A percentile compares a stretch with the other conserved stretches of the same genome.
These are phyloP conservation scores for Lathyrus tuberosus DNA, from an alignment of 306 rosid species.

Conservation along the genomic window DNA sequence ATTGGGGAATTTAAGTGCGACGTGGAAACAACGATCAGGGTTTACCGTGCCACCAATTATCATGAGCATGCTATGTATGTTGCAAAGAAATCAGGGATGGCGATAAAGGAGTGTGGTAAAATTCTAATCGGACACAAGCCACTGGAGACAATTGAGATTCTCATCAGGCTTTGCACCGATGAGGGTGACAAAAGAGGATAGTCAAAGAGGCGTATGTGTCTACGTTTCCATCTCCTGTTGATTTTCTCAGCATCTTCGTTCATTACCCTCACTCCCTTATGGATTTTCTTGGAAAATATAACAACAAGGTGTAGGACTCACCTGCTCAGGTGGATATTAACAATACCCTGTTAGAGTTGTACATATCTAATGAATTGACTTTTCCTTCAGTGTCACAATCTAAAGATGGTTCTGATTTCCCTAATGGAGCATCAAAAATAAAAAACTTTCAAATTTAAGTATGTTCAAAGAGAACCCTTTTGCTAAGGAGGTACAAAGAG, in stretches of 20 bases:
- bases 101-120: conserved; percentile 93
- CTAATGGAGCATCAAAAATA: conserved; percentile 45
- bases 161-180: conserved; percentile 87
- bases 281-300: conserved; percentile 91
- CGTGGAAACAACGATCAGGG: conserved; percentile 95
- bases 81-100: conserved; percentile 92
- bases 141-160: conserved; percentile 84
- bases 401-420: conserved; percentile 51
- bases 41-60: conserved; percentile 97
- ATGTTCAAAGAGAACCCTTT: too few species aligned
- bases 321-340: conserved; percentile 98
- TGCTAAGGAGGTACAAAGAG: too few species aligned
- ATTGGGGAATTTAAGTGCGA: conserved; percentile 89
- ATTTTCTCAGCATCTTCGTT: conserved; percentile 90
- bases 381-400: conserved; percentile 71
- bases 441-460: conserved; percentile 40
- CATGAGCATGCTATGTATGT: conserved; percentile 99
- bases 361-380: conserved; percentile 83
- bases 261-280: conserved; percentile 89
- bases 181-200: conserved; percentile 64
- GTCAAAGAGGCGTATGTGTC: conserved; percentile 60
- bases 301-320: conserved; percentile 83
- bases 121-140: conserved; percentile 95
- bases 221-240: conserved; percentile 97
- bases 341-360: conserved; percentile 91